phyloP scores from a whole-genome alignment of 805 yeast species.

The Clavispora santaluciae region DNA sequence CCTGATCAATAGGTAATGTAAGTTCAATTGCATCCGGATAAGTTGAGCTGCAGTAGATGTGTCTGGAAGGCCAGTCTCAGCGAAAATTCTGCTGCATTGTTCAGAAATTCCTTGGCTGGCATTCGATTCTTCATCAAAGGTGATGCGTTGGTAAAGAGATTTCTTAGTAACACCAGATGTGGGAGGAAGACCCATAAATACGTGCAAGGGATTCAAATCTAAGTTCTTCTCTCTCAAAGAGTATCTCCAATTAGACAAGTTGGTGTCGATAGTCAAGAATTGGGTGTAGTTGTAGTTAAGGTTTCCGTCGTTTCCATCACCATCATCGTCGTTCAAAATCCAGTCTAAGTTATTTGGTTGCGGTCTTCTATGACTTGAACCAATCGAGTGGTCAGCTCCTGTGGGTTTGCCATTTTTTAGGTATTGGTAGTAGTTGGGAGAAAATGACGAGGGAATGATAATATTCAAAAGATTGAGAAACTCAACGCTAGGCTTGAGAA shows the following conservation, averaged over 20 bases:
- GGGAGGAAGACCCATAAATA: constrained; percentile 28
- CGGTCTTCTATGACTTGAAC: constrained; percentile 11
- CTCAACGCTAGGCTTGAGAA: constrained; percentile 39
- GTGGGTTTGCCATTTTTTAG: constrained; percentile 22
- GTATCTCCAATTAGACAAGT: constrained; percentile 37
- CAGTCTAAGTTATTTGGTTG: constrained; percentile 30
- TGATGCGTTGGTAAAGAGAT: constrained; percentile 29
- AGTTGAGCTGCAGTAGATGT: constrained; percentile 33
- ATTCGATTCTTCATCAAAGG: constrained; percentile 13
- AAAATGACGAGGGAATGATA: constrained; percentile 42
- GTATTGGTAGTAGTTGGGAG: constrained; percentile 43
- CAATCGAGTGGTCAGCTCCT: constrained; percentile 2
- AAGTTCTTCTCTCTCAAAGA: constrained; percentile 27
- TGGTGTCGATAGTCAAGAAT: constrained; percentile 38
- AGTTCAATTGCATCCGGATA: constrained; percentile 40
- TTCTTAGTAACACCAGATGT: constrained; percentile 18
- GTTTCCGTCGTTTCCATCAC: constrained; percentile 45
- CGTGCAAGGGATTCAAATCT: constrained; percentile 22
- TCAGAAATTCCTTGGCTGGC: constrained; percentile 8
- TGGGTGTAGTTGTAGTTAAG: constrained; percentile 42
- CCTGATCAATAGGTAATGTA: constrained; percentile 39
- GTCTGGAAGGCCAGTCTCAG: constrained; percentile 34
- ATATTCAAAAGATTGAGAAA: constrained; percentile 40
- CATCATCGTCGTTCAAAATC: constrained; percentile 43
- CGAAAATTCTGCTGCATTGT: constrained; percentile 19